These are phyloP conservation scores for Microdochium bolleyi DNA, from an alignment of 2,329 filamentous ascomycete species.

Conservation along the genomic window DNA sequence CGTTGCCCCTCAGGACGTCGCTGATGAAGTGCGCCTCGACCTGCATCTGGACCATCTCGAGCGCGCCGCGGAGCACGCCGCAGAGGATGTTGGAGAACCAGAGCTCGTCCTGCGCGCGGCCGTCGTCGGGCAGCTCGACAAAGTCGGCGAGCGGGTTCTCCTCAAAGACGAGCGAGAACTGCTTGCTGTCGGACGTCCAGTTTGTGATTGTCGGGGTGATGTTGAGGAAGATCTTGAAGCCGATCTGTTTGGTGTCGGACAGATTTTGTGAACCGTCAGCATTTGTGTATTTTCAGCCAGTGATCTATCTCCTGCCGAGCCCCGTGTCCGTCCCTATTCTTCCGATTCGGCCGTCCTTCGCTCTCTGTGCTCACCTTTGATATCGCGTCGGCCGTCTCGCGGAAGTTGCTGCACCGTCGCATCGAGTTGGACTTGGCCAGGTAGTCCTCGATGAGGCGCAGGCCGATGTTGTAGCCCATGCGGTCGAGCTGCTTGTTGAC, in stretches of 20 bases:
- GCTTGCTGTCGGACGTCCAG: constrained; percentile 93
- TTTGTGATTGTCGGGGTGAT: constrained; percentile 89
- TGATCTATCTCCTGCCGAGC: too few relatives aligned
- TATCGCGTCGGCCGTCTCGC: constrained; percentile 95
- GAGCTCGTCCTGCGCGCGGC: constrained; percentile 87
- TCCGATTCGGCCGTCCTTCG: neutral
- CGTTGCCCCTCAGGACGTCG: constrained; percentile 85
- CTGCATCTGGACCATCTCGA: constrained; percentile 99
- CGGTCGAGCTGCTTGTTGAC: constrained; percentile 97
- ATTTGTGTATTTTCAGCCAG: too few relatives aligned
- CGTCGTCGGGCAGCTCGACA: constrained; percentile 94
- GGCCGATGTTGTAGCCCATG: constrained; percentile 98
- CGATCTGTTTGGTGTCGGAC: constrained; percentile 66
- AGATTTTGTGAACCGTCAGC: too few relatives aligned
- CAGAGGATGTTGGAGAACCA: constrained; percentile 99
- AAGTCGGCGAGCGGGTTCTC: constrained; percentile 97
- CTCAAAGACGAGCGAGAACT: constrained; percentile 93
- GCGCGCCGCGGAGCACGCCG: constrained; percentile 78
- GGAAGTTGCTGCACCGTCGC: constrained; percentile 85
- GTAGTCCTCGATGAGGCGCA: constrained; percentile 95
- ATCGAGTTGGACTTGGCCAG: constrained; percentile 88
- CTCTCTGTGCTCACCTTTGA: constrained; percentile 55
- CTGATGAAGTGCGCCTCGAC: constrained; percentile 95
- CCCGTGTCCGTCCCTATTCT: too few relatives aligned
- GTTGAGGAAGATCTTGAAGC: constrained; percentile 98